Base-by-base conservation (phyloP, 305 asterid genomes). In the Fraxinus paxiana region DNA sequence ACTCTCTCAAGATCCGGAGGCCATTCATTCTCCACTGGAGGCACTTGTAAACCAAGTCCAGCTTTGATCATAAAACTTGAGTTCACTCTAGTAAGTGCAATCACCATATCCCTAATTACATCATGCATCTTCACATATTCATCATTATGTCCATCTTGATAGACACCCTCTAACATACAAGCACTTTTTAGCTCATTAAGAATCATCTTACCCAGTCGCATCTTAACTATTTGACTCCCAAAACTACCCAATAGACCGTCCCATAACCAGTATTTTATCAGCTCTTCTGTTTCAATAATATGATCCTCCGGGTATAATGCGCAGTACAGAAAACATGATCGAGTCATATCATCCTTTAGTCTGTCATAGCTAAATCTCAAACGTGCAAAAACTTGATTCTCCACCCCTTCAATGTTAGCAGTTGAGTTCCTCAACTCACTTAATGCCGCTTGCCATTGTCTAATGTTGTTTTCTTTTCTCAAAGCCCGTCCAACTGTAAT, bases 291-390 rank as follows among this genome's bases (percentile, higher is more conserved):
- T n/a, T 75, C 85, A 6, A 86, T 84, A 38, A 61, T 80, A 84
- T 86, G 87, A 82, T 81, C 87, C 75, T 86, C 85, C 15, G 85
- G 89, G 80, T 83, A 86, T 38, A 86, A 65, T 46, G 89, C 77
- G 37, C 87, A 86, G 78, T 81, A 86, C 31, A 79, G 76, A 73
- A 86, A 84, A 43, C 89, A 86, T 26, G 87, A 76, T 17, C 83
- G 79, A 48, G 84, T 76, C 34, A 37, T 70, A 3, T 84, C 81
- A 54, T 84, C 82, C 30, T 71, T 73, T 24, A 86, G 48, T 51
- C 82, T 84, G 33, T 86, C 86, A 30, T 81, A 84, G 70, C 89
- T 84, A 77, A 86, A 86, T 82, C 85, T 83, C 75, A 86, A 46
- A 20, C 74, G 84, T 59, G 85, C 78, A 54, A 84, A 76, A 22